A percentile compares a stretch with the other conserved stretches of the same genome.
phyloP scores from a whole-genome alignment of 1,139 yeast species.

The Pichia sp. region DNA sequence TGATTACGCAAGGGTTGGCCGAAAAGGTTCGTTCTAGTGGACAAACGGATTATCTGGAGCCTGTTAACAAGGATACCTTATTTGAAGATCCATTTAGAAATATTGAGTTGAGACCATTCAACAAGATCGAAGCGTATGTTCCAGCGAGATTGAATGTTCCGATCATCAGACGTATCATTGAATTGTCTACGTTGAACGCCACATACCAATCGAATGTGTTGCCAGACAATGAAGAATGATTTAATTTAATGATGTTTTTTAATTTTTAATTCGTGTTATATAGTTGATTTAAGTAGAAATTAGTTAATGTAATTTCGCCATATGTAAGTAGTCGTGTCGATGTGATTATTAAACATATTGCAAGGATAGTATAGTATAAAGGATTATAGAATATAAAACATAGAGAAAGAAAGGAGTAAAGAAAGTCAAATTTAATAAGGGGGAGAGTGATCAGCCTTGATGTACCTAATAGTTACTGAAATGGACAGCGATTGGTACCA shows the following conservation, averaged over 20 bases:
- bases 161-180: slow-evolving; percentile 82
- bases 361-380: too few relatives aligned
- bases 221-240: slow-evolving; percentile 9
- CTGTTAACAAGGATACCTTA: slow-evolving; percentile 76
- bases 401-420: too few relatives aligned
- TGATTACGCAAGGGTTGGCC: slow-evolving; percentile 80
- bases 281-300: too few relatives aligned
- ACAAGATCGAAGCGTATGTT: slow-evolving; percentile 91
- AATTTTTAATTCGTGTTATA: too few relatives aligned
- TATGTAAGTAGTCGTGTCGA: too few relatives aligned
- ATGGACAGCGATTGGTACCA: slow-evolving; percentile 93
- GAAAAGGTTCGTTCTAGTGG: slow-evolving; percentile 71
- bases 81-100: slow-evolving; percentile 86
- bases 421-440: too few relatives aligned
- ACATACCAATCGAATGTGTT: slow-evolving; percentile 25
- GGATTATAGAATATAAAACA: too few relatives aligned
- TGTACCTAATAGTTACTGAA: slow-evolving; percentile 43
- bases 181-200: slow-evolving; percentile 84
- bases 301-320: too few relatives aligned
- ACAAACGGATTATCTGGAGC: slow-evolving; percentile 66
- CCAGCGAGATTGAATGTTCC: slow-evolving; percentile 96
- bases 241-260: background rate
- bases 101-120: slow-evolving; percentile 80
- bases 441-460: too few relatives aligned
- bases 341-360: too few relatives aligned